Evolutionary conservation across 108 stramenopile species (phyloP).

Genomic region (Heterococcus sp.): DNA sequence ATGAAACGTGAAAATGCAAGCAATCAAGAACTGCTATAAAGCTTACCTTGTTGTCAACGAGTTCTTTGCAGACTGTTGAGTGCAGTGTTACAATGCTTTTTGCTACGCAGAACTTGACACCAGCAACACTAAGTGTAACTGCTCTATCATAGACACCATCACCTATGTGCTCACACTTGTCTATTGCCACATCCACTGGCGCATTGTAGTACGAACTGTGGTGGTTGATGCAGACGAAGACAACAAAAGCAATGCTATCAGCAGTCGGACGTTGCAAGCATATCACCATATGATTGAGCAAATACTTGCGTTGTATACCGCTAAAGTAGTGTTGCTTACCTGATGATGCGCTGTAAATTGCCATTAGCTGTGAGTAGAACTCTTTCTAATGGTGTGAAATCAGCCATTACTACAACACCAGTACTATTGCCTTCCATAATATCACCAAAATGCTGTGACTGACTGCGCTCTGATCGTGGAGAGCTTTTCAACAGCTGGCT

Average conservation of each 20-base stretch:
- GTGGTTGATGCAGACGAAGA: not conserved
- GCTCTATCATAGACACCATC: slow-evolving; percentile 40
- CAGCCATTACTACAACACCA: not conserved
- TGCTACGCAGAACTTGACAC: slow-evolving; percentile 25
- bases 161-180: slow-evolving; percentile 21
- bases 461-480: too few relatives aligned
- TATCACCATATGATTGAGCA: not conserved
- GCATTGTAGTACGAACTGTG: slow-evolving; percentile 50
- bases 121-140: slow-evolving; percentile 29
- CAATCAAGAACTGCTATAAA: too few relatives aligned
- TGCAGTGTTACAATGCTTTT: slow-evolving; percentile 49
- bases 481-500: too few relatives aligned
- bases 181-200: slow-evolving; percentile 37
- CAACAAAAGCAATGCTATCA: not conserved
- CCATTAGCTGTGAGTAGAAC: slow-evolving; percentile 49
- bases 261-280: not conserved
- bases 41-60: slow-evolving; percentile 7
- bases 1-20: too few relatives aligned
- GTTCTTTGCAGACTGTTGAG: slow-evolving; percentile 8
- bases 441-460: not conserved
- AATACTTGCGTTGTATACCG: not conserved
- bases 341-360: slow-evolving; percentile 49
- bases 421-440: not conserved
- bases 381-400: slow-evolving; percentile 27
- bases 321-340: not conserved